phyloP scores from a whole-genome alignment of 139 green algal species.

The Ostreobium quekettii region DNA sequence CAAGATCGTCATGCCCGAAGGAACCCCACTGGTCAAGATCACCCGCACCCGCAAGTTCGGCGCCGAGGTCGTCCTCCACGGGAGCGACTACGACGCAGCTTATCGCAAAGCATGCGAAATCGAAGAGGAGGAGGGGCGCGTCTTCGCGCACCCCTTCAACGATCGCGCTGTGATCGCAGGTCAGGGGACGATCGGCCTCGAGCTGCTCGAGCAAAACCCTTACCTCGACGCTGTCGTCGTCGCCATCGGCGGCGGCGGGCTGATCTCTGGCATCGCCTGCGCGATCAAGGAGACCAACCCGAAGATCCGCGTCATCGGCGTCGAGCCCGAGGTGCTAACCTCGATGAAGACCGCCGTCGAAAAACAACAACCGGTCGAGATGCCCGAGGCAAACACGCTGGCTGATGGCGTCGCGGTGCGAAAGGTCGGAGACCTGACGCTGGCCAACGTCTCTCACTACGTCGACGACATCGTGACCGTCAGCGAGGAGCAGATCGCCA shows the following conservation, averaged over 20 bases:
- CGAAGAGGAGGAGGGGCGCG: background rate
- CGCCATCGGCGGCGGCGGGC: constrained; percentile 14
- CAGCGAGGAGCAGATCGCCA: too few relatives aligned
- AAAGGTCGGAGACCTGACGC: background rate
- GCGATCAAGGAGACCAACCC: constrained; percentile 17
- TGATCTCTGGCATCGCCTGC: constrained; percentile 18
- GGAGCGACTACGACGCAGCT: too few relatives aligned
- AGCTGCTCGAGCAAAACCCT: constrained; percentile 13
- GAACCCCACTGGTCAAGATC: too few relatives aligned
- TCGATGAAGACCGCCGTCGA: background rate
- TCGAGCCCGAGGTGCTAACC: background rate
- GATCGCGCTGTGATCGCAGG: constrained; percentile 9
- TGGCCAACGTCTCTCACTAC: background rate
- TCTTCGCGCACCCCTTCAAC: constrained; percentile 18
- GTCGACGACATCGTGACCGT: too few relatives aligned
- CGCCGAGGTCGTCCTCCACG: too few relatives aligned
- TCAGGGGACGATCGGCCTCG: constrained; percentile 16
- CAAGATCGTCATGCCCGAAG: too few relatives aligned
- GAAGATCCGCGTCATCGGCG: constrained; percentile 18
- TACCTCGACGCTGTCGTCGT: constrained; percentile 15
- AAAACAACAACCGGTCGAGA: background rate
- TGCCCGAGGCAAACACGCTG: background rate
- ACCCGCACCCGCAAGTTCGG: too few relatives aligned
- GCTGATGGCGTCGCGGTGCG: background rate
- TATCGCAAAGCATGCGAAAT: too few relatives aligned